A percentile compares a stretch with the other conserved stretches of the same genome.
phyloP scores from a whole-genome alignment of 1,139 yeast species.

The Suhomyces yuchorum region DNA sequence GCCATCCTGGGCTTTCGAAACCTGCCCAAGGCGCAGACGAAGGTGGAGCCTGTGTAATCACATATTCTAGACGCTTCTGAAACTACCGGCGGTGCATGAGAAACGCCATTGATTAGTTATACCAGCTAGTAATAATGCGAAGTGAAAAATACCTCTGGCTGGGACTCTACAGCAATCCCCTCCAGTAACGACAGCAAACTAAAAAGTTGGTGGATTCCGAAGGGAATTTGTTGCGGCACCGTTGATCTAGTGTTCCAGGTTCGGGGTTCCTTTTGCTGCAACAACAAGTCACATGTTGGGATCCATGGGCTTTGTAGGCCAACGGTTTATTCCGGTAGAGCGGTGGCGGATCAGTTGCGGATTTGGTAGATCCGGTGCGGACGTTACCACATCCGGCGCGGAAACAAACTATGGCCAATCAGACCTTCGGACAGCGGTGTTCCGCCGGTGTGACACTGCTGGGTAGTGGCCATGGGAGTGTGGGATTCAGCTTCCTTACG shows the following conservation, averaged over 20 bases:
- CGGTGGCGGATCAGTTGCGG: not conserved
- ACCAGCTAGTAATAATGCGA: not conserved
- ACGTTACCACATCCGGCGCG: not conserved
- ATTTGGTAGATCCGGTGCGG: not conserved
- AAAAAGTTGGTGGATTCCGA: too few species aligned
- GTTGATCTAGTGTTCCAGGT: too few species aligned
- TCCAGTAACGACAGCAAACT: too few species aligned
- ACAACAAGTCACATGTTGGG: too few species aligned
- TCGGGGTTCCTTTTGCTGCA: too few species aligned
- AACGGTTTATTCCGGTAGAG: too few species aligned
- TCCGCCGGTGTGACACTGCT: not conserved
- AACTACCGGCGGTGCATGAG: not conserved
- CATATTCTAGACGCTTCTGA: not conserved
- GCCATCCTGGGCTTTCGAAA: too few species aligned
- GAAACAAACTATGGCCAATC: not conserved
- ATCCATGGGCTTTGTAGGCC: too few species aligned
- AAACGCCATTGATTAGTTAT: not conserved
- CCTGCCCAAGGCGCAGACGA: not conserved
- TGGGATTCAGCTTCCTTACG: not conserved
- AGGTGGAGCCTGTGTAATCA: not conserved
- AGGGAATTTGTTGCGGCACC: too few species aligned
- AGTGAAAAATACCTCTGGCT: not conserved
- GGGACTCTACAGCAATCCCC: too few species aligned
- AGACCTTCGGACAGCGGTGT: not conserved
- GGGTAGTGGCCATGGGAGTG: not conserved